Evolutionary conservation across 176 grass and related monocot species (phyloP), one percentile per base, ranked within the genome.

Genomic region (Olyra latifolia): DNA sequence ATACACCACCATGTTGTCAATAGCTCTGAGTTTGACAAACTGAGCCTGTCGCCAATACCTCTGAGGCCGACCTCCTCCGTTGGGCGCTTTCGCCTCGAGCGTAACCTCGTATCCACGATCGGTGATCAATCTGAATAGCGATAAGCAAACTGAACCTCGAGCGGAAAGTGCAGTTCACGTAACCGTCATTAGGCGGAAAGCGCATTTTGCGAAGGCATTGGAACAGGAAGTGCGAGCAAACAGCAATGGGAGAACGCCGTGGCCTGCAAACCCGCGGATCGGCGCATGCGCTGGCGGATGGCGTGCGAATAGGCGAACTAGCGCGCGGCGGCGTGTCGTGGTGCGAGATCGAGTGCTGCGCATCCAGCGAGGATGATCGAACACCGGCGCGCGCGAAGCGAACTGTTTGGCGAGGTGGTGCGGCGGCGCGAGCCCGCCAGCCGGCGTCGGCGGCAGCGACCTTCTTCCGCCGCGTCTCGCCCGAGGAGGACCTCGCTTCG

Each of bases 361-460:
- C 11, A 44, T 13, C 39, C 5, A 19, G 29, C 1, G 24, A n/a
- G 30, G 15, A n/a, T 49, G 25, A 52, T 52, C 45, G n/a, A 4
- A 13, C 3, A 52, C n/a, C n/a, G n/a, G n/a, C n/a, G n/a, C 39
- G 35, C 2, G 12, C 15, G 62, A 9, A 39, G 11, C 45, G 43
- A 94, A 89, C 82, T 97, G 91, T 58, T 97, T 94, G 69, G 77
- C 39, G 35, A 94, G 87, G 72, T 97, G 89, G 79, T 94, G 89
- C 85, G 16, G 85, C 80, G 69, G 87, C 92, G 45, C 94, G 83
- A 27, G 87, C 91, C 27, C 89, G 83, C 91, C 95, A 97, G 39
- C 95, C 92, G 28, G 91, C 79, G 62, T 92, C 89, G 49, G 91
- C 85, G 62, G 94, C 83, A 38, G 85, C 80, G 10, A 97, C 95